Conservation (phyloP, 768 basidiomycete species). For the Hemileccinum impolitum region DNA sequence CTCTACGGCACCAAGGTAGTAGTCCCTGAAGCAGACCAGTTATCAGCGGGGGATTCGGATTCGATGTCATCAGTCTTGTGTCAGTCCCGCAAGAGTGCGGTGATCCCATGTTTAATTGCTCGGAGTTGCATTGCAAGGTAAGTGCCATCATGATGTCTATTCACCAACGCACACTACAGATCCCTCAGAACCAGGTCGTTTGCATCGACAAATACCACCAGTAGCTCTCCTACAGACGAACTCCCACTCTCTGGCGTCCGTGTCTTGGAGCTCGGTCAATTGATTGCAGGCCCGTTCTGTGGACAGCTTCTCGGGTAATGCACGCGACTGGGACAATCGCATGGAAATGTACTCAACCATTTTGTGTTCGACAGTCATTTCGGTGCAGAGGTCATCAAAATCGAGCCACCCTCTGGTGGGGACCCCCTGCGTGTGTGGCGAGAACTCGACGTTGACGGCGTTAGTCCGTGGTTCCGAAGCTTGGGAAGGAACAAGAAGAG, state of each 20-base stretch:
- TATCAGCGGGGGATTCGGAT: too few species aligned
- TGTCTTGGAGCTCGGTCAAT: slow-evolving; percentile 65
- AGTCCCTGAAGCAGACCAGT: too few species aligned
- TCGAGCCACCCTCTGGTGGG: slow-evolving; percentile 60
- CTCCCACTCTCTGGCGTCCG: slow-evolving; percentile 63
- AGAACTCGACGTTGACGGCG: slow-evolving; percentile 66
- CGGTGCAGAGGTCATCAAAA: slow-evolving; percentile 71
- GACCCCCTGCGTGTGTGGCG: slow-evolving; percentile 71
- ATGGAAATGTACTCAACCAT: not conserved
- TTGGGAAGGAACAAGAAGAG: slow-evolving; percentile 74
- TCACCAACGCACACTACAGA: not conserved
- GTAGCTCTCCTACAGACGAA: slow-evolving; percentile 20
- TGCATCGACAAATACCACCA: slow-evolving; percentile 10
- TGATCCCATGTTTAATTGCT: not conserved
- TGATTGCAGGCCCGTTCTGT: slow-evolving; percentile 71
- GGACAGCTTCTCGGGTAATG: slow-evolving; percentile 67
- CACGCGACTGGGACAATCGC: not conserved
- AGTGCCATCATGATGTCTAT: not conserved
- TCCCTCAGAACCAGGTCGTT: slow-evolving; percentile 6
- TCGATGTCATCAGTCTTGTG: not conserved
- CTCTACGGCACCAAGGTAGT: too few species aligned
- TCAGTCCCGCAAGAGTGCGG: not conserved
- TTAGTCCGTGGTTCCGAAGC: slow-evolving; percentile 73
- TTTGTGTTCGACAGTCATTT: slow-evolving; percentile 47
- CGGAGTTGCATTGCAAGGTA: not conserved